These are phyloP conservation scores for Rhytidhysteron rufulum DNA, from an alignment of 2,329 filamentous ascomycete genomes.

Conservation along the genomic window DNA sequence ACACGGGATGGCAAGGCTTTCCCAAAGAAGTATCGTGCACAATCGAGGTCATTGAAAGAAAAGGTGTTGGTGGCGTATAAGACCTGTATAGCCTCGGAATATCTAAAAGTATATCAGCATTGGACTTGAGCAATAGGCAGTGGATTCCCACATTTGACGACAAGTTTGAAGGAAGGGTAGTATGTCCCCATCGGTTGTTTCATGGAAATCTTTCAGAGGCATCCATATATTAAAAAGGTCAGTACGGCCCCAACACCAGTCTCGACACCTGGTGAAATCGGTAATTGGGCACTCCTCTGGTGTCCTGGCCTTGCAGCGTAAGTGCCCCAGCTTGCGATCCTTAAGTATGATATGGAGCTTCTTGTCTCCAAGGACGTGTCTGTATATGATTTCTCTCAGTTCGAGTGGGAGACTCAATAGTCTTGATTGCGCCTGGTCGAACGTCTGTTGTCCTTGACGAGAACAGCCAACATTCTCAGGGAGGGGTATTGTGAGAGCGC, in stretches of 20 bases:
- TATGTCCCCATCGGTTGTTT: neutral
- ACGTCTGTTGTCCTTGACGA: slow-evolving; percentile 1
- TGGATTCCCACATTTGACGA: neutral
- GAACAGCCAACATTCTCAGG: neutral
- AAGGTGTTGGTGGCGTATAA: slow-evolving; percentile 31
- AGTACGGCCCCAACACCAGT: slow-evolving; percentile 13
- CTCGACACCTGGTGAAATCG: slow-evolving; percentile 2
- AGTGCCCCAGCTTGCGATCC: slow-evolving; percentile 16
- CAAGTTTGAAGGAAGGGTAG: slow-evolving; percentile 1
- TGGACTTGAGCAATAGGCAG: neutral
- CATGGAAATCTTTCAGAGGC: neutral
- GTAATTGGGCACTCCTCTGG: slow-evolving; percentile 3
- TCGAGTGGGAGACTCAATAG: slow-evolving; percentile 17
- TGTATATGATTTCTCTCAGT: slow-evolving; percentile 16
- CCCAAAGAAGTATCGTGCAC: slow-evolving; percentile 17
- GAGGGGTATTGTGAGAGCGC: slow-evolving; percentile 13
- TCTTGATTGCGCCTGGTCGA: slow-evolving; percentile 12
- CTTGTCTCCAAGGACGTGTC: slow-evolving; percentile 13
- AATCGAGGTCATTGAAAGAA: slow-evolving; percentile 20
- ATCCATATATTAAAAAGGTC: slow-evolving; percentile 14
- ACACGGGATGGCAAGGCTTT: slow-evolving; percentile 17
- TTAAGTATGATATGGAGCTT: slow-evolving; percentile 19
- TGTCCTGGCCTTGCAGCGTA: slow-evolving; percentile 14
- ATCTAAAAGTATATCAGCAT: slow-evolving; percentile 8
- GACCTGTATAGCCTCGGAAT: slow-evolving; percentile 28